These are phyloP conservation scores for Atkinsonella hypoxylon DNA, from an alignment of 2,329 filamentous ascomycete species.

Conservation along the genomic window DNA sequence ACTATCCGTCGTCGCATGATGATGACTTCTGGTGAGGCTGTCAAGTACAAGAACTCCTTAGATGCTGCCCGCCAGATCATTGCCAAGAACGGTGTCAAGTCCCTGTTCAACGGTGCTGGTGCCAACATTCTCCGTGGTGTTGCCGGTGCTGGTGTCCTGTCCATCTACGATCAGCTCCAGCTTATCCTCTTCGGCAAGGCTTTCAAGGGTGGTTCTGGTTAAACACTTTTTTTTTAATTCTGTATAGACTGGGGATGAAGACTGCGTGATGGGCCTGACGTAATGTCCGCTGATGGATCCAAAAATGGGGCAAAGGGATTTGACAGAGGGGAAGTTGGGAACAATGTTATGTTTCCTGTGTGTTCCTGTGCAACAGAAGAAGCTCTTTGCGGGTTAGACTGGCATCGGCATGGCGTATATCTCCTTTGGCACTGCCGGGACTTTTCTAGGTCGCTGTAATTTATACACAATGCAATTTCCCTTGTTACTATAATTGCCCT, in stretches of 20 bases:
- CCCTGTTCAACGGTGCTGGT: slow-evolving; percentile 99
- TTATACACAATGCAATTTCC: slow-evolving; percentile 49
- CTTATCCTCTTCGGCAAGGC: slow-evolving; percentile 99
- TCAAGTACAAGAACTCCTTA: slow-evolving; percentile 98
- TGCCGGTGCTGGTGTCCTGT: slow-evolving; percentile 99
- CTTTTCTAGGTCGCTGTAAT: slow-evolving; percentile 48
- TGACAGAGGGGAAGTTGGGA: slow-evolving; percentile 33
- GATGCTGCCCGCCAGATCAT: slow-evolving; percentile 95
- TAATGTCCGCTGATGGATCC: slow-evolving; percentile 26
- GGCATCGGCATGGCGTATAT: slow-evolving; percentile 37
- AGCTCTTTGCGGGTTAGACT: slow-evolving; percentile 35
- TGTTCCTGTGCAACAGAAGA: slow-evolving; percentile 27
- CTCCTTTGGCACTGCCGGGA: slow-evolving; percentile 32
- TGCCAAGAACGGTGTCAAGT: slow-evolving; percentile 94
- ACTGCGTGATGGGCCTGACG: slow-evolving; percentile 24
- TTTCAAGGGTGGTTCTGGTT: slow-evolving; percentile 62
- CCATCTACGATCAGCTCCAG: slow-evolving; percentile 99
- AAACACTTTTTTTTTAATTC: slow-evolving; percentile 27
- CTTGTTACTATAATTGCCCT: slow-evolving; percentile 14
- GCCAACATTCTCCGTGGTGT: slow-evolving; percentile 99
- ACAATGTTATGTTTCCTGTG: slow-evolving; percentile 17
- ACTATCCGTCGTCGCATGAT: slow-evolving; percentile 99
- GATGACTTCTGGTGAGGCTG: slow-evolving; percentile 96
- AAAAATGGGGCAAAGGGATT: slow-evolving; percentile 32
- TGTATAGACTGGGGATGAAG: slow-evolving; percentile 30